Percentiles rank a stretch among this genome's conserved stretches.
Evolutionary conservation across 2,329 filamentous ascomycete genomes (phyloP).

Genomic region (Fusarium sp.): DNA sequence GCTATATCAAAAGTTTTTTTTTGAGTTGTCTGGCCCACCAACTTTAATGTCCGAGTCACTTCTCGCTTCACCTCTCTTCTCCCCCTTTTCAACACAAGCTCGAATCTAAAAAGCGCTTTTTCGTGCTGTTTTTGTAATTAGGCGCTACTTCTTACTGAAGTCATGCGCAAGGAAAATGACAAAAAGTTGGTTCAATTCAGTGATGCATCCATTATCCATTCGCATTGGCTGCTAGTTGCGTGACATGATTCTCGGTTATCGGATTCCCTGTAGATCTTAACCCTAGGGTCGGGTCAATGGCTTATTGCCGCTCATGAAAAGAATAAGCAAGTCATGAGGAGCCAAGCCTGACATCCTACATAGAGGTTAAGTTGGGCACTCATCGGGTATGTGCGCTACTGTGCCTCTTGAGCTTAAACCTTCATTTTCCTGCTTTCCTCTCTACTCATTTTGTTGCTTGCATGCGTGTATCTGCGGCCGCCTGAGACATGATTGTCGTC

Average conservation of each 20-base stretch:
- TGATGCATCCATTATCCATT: slow-evolving; percentile 16
- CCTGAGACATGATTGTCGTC: slow-evolving; percentile 31
- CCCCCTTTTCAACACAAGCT: slow-evolving; percentile 24
- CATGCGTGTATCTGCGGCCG: slow-evolving; percentile 31
- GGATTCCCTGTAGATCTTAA: slow-evolving; percentile 29
- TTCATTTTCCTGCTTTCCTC: slow-evolving; percentile 12
- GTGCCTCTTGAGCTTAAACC: slow-evolving; percentile 4
- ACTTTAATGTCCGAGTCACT: slow-evolving; percentile 24
- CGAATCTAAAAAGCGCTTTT: slow-evolving; percentile 48
- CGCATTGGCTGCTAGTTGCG: slow-evolving; percentile 6
- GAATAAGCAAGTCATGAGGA: slow-evolving; percentile 20
- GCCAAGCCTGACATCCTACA: slow-evolving; percentile 3
- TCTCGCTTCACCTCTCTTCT: slow-evolving; percentile 4
- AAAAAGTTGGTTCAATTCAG: slow-evolving; percentile 46
- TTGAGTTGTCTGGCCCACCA: slow-evolving; percentile 18
- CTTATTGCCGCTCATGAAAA: slow-evolving; percentile 29
- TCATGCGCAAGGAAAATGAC: slow-evolving; percentile 40
- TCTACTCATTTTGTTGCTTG: slow-evolving; percentile 33
- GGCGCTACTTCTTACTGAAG: slow-evolving; percentile 42
- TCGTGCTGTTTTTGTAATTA: slow-evolving; percentile 49
- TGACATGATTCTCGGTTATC: slow-evolving; percentile 39
- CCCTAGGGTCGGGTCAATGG: slow-evolving; percentile 10
- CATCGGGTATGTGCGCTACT: slow-evolving; percentile 42
- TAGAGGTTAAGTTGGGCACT: slow-evolving; percentile 38
- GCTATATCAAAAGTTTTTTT: slow-evolving; percentile 28